phyloP scores from a whole-genome alignment of 257 asterid genomes.

The Cynanchum wilfordii region DNA sequence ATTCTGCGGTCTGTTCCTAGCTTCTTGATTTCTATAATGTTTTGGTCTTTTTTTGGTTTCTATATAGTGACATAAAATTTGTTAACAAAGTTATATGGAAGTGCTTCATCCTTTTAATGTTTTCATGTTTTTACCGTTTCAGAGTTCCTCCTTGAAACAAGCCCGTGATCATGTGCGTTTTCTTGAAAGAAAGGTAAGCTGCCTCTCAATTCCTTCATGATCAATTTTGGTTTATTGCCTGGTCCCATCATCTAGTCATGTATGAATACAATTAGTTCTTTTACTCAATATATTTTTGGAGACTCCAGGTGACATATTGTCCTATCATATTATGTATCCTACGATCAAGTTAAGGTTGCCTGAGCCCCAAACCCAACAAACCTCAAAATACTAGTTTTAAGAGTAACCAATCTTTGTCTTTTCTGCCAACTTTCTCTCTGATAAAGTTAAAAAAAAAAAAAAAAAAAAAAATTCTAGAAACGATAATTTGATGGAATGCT shows the following conservation, averaged over 20 bases:
- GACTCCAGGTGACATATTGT: background rate
- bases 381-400: background rate
- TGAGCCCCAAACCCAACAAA: background rate
- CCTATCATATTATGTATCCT: background rate
- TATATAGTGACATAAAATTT: background rate
- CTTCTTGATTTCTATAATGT: constrained; percentile 4
- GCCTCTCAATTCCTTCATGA: constrained; percentile 6
- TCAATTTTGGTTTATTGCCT: background rate
- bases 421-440: background rate
- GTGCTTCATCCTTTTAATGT: constrained; percentile 20
- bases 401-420: background rate
- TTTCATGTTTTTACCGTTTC: constrained; percentile 24
- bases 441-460: background rate
- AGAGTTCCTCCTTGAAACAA: constrained; percentile 77
- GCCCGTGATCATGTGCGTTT: constrained; percentile 70
- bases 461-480: background rate
- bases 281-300: background rate
- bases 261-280: background rate
- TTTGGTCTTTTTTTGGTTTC: background rate
- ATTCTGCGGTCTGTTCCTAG: constrained; percentile 73
- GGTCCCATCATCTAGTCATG: background rate
- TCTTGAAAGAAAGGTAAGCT: constrained; percentile 76
- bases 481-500: background rate
- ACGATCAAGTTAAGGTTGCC: background rate
- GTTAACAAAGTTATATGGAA: background rate